These are phyloP conservation scores for Pachysandra terminalis DNA, from an alignment of 164 flowering plant genomes.

Conservation along the genomic window DNA sequence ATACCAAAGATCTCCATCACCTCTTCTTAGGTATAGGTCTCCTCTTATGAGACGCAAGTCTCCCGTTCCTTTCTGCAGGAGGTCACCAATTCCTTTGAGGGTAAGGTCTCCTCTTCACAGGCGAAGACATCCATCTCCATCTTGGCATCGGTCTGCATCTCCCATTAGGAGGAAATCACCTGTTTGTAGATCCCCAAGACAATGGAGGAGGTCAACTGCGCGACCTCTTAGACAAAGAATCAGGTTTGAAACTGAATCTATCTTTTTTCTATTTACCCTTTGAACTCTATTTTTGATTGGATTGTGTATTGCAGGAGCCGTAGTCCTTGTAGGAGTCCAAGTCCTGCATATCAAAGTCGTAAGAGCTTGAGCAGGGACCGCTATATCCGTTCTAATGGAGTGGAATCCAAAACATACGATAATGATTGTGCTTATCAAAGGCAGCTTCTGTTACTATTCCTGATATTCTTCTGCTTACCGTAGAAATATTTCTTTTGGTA, in stretches of 20 bases:
- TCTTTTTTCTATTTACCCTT: not conserved
- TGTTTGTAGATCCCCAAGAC: slow-evolving; percentile 32
- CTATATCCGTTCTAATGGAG: slow-evolving; percentile 19
- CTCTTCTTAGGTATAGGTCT: slow-evolving; percentile 36
- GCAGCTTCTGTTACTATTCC: slow-evolving; percentile 9
- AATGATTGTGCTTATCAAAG: slow-evolving; percentile 23
- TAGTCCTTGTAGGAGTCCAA: slow-evolving; percentile 24
- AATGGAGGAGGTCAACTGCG: slow-evolving; percentile 40
- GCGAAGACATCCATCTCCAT: slow-evolving; percentile 26
- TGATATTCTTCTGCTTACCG: not conserved
- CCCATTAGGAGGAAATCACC: slow-evolving; percentile 30
- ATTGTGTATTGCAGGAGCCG: slow-evolving; percentile 20
- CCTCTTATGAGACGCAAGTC: too few species aligned
- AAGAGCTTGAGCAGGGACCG: slow-evolving; percentile 35
- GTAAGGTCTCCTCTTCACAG: slow-evolving; percentile 34
- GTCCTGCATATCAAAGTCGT: slow-evolving; percentile 17
- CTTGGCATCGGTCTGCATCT: slow-evolving; percentile 23
- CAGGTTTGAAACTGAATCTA: slow-evolving; percentile 27
- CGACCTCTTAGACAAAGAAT: slow-evolving; percentile 36
- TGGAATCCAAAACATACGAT: slow-evolving; percentile 14
- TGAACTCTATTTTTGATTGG: not conserved
- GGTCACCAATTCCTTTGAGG: slow-evolving; percentile 32
- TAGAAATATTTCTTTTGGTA: not conserved
- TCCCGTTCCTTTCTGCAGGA: slow-evolving; percentile 25
- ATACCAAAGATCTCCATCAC: too few species aligned